These are phyloP conservation scores for Monosporascus sp. DNA, from an alignment of 2,329 filamentous ascomycete genomes.

Conservation along the genomic window DNA sequence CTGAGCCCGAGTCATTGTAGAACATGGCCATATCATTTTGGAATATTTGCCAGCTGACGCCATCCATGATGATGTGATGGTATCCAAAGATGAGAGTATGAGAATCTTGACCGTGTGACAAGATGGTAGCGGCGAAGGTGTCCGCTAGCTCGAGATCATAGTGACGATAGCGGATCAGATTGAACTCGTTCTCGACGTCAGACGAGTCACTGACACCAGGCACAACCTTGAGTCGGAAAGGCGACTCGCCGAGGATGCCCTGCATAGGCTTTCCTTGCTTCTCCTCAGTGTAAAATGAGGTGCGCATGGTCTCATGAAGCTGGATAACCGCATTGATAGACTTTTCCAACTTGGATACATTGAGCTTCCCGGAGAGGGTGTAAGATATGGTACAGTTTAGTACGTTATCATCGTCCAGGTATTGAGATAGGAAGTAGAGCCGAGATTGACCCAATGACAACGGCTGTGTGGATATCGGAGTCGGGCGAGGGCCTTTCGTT, in stretches of 20 bases:
- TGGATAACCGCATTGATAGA: constrained; percentile 22
- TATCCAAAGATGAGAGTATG: constrained; percentile 5
- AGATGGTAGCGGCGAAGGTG: constrained; percentile 17
- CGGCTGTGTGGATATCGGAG: constrained; percentile 4
- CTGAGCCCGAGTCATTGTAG: background rate
- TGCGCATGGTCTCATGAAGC: constrained; percentile 21
- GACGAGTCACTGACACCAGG: background rate
- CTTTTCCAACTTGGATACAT: constrained; percentile 16
- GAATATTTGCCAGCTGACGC: constrained; percentile 3
- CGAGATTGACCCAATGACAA: constrained; percentile 29
- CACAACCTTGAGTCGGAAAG: background rate
- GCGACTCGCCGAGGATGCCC: background rate
- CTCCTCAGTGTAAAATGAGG: constrained; percentile 12
- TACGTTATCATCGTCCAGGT: constrained; percentile 25
- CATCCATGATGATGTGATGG: constrained; percentile 8
- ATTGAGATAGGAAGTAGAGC: constrained; percentile 23
- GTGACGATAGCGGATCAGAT: constrained; percentile 7
- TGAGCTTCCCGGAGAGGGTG: constrained; percentile 22
- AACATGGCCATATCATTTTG: constrained; percentile 5
- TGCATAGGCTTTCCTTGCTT: constrained; percentile 1
- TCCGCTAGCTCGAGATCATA: constrained; percentile 26
- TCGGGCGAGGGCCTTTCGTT: background rate
- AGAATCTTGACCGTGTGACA: constrained; percentile 4
- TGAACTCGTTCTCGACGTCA: background rate
- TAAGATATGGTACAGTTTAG: constrained; percentile 28